Conservation (phyloP, 805 yeast genomes). For the Candida tallmaniae region DNA sequence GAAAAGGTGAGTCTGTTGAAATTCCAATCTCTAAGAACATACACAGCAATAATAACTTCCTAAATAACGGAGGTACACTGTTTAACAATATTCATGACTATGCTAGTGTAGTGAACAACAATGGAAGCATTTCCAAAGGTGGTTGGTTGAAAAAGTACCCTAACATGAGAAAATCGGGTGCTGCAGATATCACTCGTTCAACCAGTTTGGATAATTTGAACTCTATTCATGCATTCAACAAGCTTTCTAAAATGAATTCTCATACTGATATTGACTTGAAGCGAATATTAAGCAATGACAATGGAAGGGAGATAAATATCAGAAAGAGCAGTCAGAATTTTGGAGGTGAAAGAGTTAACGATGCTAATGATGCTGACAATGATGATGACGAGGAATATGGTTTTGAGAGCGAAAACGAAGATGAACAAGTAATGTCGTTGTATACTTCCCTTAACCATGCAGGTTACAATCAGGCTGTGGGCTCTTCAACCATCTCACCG, state of each 20-base stretch:
- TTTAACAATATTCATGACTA: neutral
- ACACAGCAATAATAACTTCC: slow-evolving; percentile 1
- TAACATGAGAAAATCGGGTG: slow-evolving; percentile 14
- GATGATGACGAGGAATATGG: slow-evolving; percentile 12
- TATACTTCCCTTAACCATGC: slow-evolving; percentile 49
- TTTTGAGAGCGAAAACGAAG: slow-evolving; percentile 46
- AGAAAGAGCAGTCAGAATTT: neutral
- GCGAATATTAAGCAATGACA: slow-evolving; percentile 9
- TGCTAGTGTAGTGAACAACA: neutral
- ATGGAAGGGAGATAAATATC: neutral
- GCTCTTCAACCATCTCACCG: slow-evolving; percentile 19
- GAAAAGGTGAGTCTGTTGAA: slow-evolving; percentile 75
- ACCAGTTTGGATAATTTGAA: slow-evolving; percentile 12
- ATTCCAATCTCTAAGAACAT: slow-evolving; percentile 37
- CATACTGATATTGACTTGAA: slow-evolving; percentile 7
- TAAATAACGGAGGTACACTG: neutral
- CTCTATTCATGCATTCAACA: slow-evolving; percentile 10
- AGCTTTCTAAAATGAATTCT: slow-evolving; percentile 10
- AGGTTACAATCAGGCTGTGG: slow-evolving; percentile 17
- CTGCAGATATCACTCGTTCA: slow-evolving; percentile 6
- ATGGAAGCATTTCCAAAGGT: slow-evolving; percentile 1
- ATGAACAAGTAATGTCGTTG: slow-evolving; percentile 65
- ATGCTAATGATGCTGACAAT: slow-evolving; percentile 1
- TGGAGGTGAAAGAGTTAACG: neutral
- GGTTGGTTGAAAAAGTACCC: slow-evolving; percentile 29